A percentile compares a stretch with the other conserved stretches of the same genome.
phyloP scores from a whole-genome alignment of 2,329 filamentous ascomycete genomes.

The Cytospora piceicola region DNA sequence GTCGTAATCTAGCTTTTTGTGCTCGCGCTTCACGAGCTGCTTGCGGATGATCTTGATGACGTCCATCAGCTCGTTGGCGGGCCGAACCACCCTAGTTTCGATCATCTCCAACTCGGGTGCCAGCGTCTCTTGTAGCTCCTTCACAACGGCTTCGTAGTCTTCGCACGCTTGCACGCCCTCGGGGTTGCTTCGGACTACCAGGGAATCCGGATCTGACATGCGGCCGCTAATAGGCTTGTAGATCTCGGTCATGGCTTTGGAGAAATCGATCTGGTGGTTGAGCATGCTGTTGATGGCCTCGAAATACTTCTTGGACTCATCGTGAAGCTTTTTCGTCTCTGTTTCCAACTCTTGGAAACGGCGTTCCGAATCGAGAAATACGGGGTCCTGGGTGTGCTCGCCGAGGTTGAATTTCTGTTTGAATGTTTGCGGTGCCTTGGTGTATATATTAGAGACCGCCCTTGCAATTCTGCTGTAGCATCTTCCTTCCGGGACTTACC shows the following conservation, averaged over 20 bases:
- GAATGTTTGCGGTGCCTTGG: conserved; percentile 84
- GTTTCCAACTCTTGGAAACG: conserved; percentile 92
- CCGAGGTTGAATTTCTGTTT: conserved; percentile 93
- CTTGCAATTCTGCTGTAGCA: conserved; percentile 10
- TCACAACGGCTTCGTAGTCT: conserved; percentile 90
- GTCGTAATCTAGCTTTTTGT: conserved; percentile 97
- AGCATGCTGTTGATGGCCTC: conserved; percentile 98
- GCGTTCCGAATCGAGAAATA: conserved; percentile 93
- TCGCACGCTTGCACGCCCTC: conserved; percentile 95
- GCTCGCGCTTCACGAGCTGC: conserved; percentile 83
- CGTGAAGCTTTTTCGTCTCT: conserved; percentile 95
- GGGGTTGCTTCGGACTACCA: conserved; percentile 80
- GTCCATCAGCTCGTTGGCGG: conserved; percentile 89
- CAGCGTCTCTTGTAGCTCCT: conserved; percentile 85
- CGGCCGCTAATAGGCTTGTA: conserved; percentile 98
- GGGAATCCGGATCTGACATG: conserved; percentile 87
- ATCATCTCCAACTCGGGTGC: conserved; percentile 97
- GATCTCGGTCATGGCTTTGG: conserved; percentile 91
- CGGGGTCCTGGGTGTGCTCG: conserved; percentile 90
- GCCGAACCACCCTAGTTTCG: conserved; percentile 84
- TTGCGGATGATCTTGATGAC: conserved; percentile 97
- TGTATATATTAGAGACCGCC: conserved; percentile 34
- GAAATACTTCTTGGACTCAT: conserved; percentile 97
- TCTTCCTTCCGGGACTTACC: conserved; percentile 54
- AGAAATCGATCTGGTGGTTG: conserved; percentile 96